A percentile compares a stretch with the other conserved stretches of the same genome.
phyloP scores from a whole-genome alignment of 2,329 filamentous ascomycete genomes.

The Cladophialophora psammophila region DNA sequence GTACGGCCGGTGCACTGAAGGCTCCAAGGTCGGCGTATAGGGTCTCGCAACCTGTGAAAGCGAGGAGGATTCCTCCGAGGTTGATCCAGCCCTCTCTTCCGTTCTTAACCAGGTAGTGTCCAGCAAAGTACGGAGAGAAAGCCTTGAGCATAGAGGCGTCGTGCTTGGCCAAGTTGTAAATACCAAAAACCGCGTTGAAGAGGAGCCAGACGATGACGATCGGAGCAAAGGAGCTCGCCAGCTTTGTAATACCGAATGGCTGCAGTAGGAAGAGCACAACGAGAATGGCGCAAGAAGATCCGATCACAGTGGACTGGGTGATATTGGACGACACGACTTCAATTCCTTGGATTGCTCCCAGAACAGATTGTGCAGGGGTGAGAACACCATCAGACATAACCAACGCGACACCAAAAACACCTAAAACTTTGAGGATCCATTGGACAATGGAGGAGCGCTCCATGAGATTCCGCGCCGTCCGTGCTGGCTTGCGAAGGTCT shows the following conservation, averaged over 20 bases:
- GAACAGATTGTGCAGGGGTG: slow-evolving; percentile 64
- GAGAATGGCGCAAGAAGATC: slow-evolving; percentile 61
- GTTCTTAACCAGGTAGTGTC: slow-evolving; percentile 59
- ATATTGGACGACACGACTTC: slow-evolving; percentile 58
- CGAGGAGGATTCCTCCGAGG: slow-evolving; percentile 70
- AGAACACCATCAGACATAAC: slow-evolving; percentile 64
- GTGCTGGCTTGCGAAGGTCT: slow-evolving; percentile 55
- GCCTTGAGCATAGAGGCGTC: slow-evolving; percentile 61
- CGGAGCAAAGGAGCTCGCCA: slow-evolving; percentile 60
- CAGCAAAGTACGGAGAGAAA: slow-evolving; percentile 58
- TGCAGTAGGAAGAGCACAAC: slow-evolving; percentile 62
- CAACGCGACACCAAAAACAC: slow-evolving; percentile 62
- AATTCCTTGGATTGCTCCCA: slow-evolving; percentile 64
- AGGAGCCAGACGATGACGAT: slow-evolving; percentile 63
- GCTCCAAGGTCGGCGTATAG: slow-evolving; percentile 80
- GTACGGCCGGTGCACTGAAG: slow-evolving; percentile 72
- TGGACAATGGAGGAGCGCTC: slow-evolving; percentile 58
- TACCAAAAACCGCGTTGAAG: slow-evolving; percentile 61
- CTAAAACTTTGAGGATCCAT: slow-evolving; percentile 59
- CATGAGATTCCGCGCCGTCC: slow-evolving; percentile 54
- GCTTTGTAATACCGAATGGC: slow-evolving; percentile 61
- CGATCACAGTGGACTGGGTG: slow-evolving; percentile 56
- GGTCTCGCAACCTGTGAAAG: slow-evolving; percentile 80
- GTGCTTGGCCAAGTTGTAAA: slow-evolving; percentile 59
- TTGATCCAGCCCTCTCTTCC: slow-evolving; percentile 59